Percentiles rank a stretch among this genome's conserved stretches.
phyloP scores from a whole-genome alignment of 1,139 yeast genomes.

The Sugiyamaella neomexicana region DNA sequence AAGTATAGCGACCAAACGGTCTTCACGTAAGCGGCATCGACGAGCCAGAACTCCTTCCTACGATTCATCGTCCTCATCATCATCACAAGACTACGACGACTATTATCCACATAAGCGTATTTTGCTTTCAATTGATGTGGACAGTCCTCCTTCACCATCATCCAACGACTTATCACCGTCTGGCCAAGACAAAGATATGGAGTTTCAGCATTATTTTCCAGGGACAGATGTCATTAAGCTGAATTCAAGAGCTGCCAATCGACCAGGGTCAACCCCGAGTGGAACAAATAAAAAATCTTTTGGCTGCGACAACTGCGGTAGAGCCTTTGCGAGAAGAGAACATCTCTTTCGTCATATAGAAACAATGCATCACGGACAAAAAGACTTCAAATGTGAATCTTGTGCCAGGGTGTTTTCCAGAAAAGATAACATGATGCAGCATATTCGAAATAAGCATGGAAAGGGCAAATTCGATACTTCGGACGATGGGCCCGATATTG shows the following conservation, averaged over 20 bases:
- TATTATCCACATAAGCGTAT: slow-evolving; percentile 10
- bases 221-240: slow-evolving; percentile 20
- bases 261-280: slow-evolving; percentile 6
- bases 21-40: slow-evolving; percentile 13
- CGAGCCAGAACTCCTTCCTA: slow-evolving; percentile 8
- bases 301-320: slow-evolving; percentile 31
- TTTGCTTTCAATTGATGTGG: slow-evolving; percentile 8
- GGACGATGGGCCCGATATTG: not conserved
- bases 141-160: slow-evolving; percentile 17
- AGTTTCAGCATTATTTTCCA: slow-evolving; percentile 14
- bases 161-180: not conserved
- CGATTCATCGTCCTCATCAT: slow-evolving; percentile 10
- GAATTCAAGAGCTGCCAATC: slow-evolving; percentile 15
- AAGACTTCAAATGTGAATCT: slow-evolving; percentile 31
- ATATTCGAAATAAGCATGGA: slow-evolving; percentile 33
- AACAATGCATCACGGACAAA: slow-evolving; percentile 35
- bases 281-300: slow-evolving; percentile 30
- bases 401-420: slow-evolving; percentile 33
- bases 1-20: not conserved
- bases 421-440: slow-evolving; percentile 37
- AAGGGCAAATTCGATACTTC: slow-evolving; percentile 11
- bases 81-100: slow-evolving; percentile 15
- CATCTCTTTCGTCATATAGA: slow-evolving; percentile 34
- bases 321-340: slow-evolving; percentile 34
- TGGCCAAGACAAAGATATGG: not conserved